phyloP scores from a whole-genome alignment of 2,329 filamentous ascomycete species.

The Cadophora sp. region DNA sequence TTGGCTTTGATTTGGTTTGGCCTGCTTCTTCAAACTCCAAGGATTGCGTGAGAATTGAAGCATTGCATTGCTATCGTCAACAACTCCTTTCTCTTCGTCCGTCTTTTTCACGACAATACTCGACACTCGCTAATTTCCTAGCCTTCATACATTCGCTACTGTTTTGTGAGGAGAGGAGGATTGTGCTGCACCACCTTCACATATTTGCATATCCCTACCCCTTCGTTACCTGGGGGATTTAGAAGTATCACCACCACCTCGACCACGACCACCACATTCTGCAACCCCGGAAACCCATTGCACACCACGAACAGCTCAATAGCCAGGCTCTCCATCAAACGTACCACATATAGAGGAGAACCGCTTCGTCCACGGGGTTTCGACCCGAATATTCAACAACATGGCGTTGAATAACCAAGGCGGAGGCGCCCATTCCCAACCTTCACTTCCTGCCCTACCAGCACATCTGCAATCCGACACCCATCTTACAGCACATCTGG shows the following conservation, averaged over 20 bases:
- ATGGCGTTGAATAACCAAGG: slow-evolving; percentile 30
- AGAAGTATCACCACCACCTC: slow-evolving; percentile 3
- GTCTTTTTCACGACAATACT: not conserved
- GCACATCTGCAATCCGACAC: slow-evolving; percentile 81
- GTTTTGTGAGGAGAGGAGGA: not conserved
- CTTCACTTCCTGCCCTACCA: slow-evolving; percentile 87
- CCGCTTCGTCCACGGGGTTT: slow-evolving; percentile 10
- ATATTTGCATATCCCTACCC: not conserved
- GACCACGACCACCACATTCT: slow-evolving; percentile 12
- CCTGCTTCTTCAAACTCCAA: slow-evolving; percentile 2
- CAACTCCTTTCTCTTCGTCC: slow-evolving; percentile 4
- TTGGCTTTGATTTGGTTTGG: not conserved
- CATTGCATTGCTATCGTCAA: not conserved
- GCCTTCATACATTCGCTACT: slow-evolving; percentile 28
- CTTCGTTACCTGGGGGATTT: slow-evolving; percentile 33
- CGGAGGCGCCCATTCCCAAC: slow-evolving; percentile 76
- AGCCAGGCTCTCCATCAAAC: slow-evolving; percentile 3
- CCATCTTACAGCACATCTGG: slow-evolving; percentile 81
- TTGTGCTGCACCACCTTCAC: not conserved
- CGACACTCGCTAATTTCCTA: slow-evolving; percentile 34
- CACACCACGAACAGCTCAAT: not conserved
- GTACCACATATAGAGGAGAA: slow-evolving; percentile 18
- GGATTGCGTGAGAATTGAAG: slow-evolving; percentile 8
- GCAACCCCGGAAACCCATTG: slow-evolving; percentile 6
- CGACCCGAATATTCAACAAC: slow-evolving; percentile 25